Percentiles rank a stretch among this genome's conserved stretches.
These are phyloP conservation scores for Albugo candida DNA, from an alignment of 352 stramenopile genomes.

Conservation along the genomic window DNA sequence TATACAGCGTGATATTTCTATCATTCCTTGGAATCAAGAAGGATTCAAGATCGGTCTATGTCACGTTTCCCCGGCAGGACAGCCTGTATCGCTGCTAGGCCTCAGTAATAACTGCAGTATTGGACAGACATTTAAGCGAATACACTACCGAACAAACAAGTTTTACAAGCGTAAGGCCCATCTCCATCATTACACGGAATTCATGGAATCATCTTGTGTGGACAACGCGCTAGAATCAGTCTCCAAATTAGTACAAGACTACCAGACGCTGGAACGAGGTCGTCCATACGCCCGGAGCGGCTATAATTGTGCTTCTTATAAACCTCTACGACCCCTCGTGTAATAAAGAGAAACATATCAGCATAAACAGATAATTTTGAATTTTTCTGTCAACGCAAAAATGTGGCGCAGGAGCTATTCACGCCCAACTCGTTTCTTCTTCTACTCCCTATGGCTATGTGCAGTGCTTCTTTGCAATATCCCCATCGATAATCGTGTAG, in stretches of 20 bases:
- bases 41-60: constrained; percentile 81
- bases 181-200: constrained; percentile 78
- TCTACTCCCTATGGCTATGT: no score
- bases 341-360: no score
- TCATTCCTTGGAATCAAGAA: constrained; percentile 83
- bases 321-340: no score
- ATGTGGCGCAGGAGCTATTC: constrained; percentile 4
- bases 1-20: constrained; percentile 55
- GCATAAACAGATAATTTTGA: no score
- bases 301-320: no score
- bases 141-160: constrained; percentile 54
- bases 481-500: no score
- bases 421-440: no score
- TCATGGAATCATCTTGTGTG: constrained; percentile 38
- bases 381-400: constrained; percentile 1
- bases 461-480: no score
- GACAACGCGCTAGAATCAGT: constrained; percentile 37
- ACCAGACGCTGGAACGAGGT: constrained; percentile 25
- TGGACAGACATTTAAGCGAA: constrained; percentile 52
- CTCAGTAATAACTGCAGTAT: constrained; percentile 81
- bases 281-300: no score
- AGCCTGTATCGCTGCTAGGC: constrained; percentile 46
- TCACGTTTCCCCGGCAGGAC: constrained; percentile 30
- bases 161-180: constrained; percentile 64
- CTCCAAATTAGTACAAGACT: constrained; percentile 37